Conservation (phyloP, 2,329 filamentous ascomycete genomes). For the Aphanoascus verrucosus region DNA sequence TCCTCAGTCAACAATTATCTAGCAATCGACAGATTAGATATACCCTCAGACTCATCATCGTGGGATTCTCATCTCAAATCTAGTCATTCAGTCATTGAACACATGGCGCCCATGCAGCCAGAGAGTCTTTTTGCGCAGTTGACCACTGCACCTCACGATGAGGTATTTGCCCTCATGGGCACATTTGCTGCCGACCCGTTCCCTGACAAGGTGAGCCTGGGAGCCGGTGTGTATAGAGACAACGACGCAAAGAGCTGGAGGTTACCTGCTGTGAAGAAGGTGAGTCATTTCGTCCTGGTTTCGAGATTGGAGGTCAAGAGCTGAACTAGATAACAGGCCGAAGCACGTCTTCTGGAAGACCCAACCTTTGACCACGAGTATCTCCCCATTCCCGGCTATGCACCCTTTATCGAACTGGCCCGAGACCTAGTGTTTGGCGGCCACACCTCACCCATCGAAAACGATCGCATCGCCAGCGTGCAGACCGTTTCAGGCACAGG, state of each 20-base stretch:
- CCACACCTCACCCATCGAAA: conserved; percentile 24
- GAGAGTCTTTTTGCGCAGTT: conserved; percentile 17
- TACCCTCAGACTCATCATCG: too few relatives aligned
- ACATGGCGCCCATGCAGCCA: conserved; percentile 16
- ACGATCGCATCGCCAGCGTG: conserved; percentile 51
- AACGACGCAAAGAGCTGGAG: conserved; percentile 31
- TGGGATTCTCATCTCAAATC: background rate
- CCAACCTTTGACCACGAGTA: conserved; percentile 93
- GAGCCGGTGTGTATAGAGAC: conserved; percentile 33
- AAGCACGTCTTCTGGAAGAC: conserved; percentile 72
- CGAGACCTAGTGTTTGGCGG: conserved; percentile 77
- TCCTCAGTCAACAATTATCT: too few relatives aligned
- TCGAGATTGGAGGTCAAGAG: background rate
- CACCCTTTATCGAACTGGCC: conserved; percentile 72
- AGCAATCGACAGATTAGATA: too few relatives aligned
- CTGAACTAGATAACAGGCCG: conserved; percentile 48
- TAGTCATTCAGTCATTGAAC: background rate
- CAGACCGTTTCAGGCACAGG: conserved; percentile 96
- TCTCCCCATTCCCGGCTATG: conserved; percentile 80
- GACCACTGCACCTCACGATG: conserved; percentile 14
- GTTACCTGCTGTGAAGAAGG: conserved; percentile 28
- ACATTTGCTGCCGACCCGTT: conserved; percentile 19
- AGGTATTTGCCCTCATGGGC: conserved; percentile 21
- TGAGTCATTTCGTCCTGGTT: conserved; percentile 13
- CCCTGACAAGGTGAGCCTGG: conserved; percentile 32